Conservation (phyloP, 306 rosid species). For the Amphicarpaea edgeworthii region DNA sequence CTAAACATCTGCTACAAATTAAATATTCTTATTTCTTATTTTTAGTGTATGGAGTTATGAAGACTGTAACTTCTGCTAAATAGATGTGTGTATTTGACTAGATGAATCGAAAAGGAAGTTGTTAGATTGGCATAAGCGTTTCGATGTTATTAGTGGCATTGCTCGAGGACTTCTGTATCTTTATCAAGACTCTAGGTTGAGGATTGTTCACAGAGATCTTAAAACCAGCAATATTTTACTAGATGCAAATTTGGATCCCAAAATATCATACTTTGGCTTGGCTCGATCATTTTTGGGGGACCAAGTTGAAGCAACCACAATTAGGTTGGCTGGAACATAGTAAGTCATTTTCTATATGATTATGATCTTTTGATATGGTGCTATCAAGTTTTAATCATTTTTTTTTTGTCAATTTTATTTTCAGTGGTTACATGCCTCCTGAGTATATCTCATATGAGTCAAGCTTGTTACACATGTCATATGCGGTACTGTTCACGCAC, state of each 20-base stretch:
- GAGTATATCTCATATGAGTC: too few species aligned
- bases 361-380: background rate
- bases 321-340: conserved; percentile 27
- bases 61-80: background rate
- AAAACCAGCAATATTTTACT: conserved; percentile 20
- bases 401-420: background rate
- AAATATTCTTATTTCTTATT: background rate
- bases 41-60: background rate
- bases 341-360: background rate
- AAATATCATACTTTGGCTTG: conserved; percentile 32
- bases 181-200: conserved; percentile 31
- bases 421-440: conserved; percentile 38
- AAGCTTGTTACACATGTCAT: too few species aligned
- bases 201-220: conserved; percentile 28
- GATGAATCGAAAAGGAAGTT: conserved; percentile 1
- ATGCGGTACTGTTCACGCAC: too few species aligned
- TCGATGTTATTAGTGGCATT: conserved; percentile 16
- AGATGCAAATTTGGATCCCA: background rate
- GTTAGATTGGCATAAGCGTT: background rate
- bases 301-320: conserved; percentile 29
- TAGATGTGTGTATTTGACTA: background rate
- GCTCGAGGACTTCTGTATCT: conserved; percentile 36
- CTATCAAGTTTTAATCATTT: background rate
- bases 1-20: background rate
- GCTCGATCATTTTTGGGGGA: conserved; percentile 1